Conservation (phyloP, 768 basidiomycete genomes). For the Mycena haematopus region DNA sequence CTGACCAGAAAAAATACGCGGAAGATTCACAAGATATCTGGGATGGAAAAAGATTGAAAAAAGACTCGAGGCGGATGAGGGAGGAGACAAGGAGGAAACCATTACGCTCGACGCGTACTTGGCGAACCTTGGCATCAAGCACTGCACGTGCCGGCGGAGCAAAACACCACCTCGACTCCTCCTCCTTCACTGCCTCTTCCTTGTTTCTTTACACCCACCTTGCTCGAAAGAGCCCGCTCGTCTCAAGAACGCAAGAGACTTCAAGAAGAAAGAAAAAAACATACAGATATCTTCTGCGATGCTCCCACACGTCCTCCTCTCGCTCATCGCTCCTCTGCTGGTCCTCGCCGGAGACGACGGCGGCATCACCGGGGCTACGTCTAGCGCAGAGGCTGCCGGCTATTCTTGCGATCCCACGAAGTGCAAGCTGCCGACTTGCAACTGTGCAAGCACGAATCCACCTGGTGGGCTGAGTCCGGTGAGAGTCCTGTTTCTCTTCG, state of each 20-base stretch:
- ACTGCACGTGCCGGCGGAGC: background rate
- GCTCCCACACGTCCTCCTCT: constrained; percentile 16
- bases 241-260: background rate
- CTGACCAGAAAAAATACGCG: background rate
- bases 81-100: background rate
- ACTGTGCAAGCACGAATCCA: constrained; percentile 56
- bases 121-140: background rate
- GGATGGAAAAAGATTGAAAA: background rate
- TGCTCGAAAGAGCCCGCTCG: background rate
- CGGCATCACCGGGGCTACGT: constrained; percentile 45
- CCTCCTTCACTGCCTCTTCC: background rate
- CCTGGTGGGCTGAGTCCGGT: constrained; percentile 57
- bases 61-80: background rate
- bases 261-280: background rate
- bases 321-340: constrained; percentile 17
- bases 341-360: constrained; percentile 37
- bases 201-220: background rate
- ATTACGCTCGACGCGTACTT: background rate
- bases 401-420: constrained; percentile 55
- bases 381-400: constrained; percentile 47
- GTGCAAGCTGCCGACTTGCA: constrained; percentile 58
- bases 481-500: constrained; percentile 25
- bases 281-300: constrained; percentile 1
- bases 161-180: background rate
- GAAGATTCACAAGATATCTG: background rate